Conservation (phyloP, 1,284 basidiomycete genomes). For the Porogramme epimiltina region DNA sequence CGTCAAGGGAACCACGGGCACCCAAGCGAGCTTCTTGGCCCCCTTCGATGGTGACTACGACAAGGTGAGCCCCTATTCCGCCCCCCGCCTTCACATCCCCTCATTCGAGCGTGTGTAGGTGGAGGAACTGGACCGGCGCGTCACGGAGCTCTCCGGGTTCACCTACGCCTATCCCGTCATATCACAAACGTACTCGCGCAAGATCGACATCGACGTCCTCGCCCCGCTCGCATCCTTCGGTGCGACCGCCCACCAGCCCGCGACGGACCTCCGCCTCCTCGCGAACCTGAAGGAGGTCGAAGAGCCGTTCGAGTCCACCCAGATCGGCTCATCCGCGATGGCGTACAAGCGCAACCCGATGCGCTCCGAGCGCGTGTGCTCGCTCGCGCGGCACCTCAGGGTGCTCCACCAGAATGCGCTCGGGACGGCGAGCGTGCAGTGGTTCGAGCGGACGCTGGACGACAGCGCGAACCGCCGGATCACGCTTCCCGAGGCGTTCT, state of each 20-base stretch:
- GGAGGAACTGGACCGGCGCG: conserved; percentile 85
- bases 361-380: conserved; percentile 97
- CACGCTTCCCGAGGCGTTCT: conserved; percentile 95
- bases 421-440: conserved; percentile 91
- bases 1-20: conserved; percentile 98
- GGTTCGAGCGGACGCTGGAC: conserved; percentile 96
- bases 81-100: neutral
- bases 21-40: conserved; percentile 94
- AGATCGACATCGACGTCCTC: conserved; percentile 95
- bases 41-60: conserved; percentile 95
- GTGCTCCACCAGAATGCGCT: conserved; percentile 91
- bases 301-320: conserved; percentile 98
- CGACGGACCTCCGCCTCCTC: conserved; percentile 90
- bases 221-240: conserved; percentile 89
- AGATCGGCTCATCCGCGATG: conserved; percentile 98
- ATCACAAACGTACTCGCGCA: conserved; percentile 97
- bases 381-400: conserved; percentile 91
- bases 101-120: conserved; percentile 60
- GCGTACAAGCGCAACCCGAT: conserved; percentile 99
- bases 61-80: conserved; percentile 67
- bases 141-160: conserved; percentile 92
- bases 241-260: conserved; percentile 97
- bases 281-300: conserved; percentile 98
- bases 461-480: conserved; percentile 97
- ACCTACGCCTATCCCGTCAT: conserved; percentile 96